phyloP scores from a whole-genome alignment of 2,329 filamentous ascomycete species.

The Colletotrichum sp. region DNA sequence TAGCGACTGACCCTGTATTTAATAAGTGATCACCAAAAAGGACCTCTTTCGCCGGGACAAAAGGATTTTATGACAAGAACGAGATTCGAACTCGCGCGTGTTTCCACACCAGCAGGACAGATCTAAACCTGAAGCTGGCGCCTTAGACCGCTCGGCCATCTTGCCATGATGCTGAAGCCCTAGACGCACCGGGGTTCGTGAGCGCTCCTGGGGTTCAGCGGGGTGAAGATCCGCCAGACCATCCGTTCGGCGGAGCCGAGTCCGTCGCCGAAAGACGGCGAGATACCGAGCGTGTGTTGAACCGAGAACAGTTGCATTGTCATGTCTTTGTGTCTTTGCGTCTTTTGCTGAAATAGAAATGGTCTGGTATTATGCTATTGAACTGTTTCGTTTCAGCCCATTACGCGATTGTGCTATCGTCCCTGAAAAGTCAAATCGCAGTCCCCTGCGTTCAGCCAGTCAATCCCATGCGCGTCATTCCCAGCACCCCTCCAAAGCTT shows the following conservation, averaged over 20 bases:
- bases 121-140: constrained; percentile 9
- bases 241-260: neutral
- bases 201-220: neutral
- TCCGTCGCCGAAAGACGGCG: neutral
- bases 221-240: neutral
- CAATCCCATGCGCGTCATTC: neutral
- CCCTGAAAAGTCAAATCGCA: neutral
- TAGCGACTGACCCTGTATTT: neutral
- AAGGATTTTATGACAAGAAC: neutral
- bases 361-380: neutral
- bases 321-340: neutral
- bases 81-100: constrained; percentile 17
- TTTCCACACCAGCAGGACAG: constrained; percentile 10
- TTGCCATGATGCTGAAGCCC: neutral
- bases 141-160: constrained; percentile 20
- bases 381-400: neutral
- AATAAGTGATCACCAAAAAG: neutral
- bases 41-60: neutral
- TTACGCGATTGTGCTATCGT: neutral
- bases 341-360: neutral
- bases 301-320: neutral
- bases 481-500: neutral
- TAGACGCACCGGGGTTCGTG: neutral
- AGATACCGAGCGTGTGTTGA: neutral
- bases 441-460: neutral